Base-by-base conservation (phyloP, 2,329 filamentous ascomycete species). In the Pleurostoma richardsiae region DNA sequence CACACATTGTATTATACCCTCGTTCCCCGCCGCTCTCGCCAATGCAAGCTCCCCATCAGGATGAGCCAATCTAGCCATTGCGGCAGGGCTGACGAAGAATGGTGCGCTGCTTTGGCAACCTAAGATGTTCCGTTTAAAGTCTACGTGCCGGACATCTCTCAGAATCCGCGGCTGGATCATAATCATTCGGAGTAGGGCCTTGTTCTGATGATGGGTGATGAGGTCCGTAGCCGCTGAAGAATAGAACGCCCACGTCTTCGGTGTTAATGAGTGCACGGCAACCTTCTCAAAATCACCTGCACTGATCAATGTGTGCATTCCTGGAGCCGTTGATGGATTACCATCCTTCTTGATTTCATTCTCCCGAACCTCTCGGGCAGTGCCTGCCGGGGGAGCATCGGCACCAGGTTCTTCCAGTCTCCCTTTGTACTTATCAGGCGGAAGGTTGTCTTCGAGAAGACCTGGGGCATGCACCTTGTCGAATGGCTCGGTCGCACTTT, bases 161-260 rank as follows among this genome's bases (percentile, higher is more conserved):
- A 80, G 54, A 4, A 79, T 66, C 4, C 73, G 64, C 1, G 77
- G 77, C n/a, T 74, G 69, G 45, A 80, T 66, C 67, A 72, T 73
- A 49, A 79, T 73, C 11, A 72, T 65, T 30, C 69, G 64, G 49
- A 76, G 71, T 41, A 70, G 64, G 2, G 67, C 67, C 45, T 71
- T 72, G 55, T 78, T 80, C 10, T 70, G 68, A 28, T 70, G 62
- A 3, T 70, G 67, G 2, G 75, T 79, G 48, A 78, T 59, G 4
- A 77, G 59, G 58, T 80, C 76, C 7, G 73, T 77, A 10, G 75
- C 69, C 1, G 75, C 77, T 19, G 73, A 74, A 10, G 72, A 74
- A 54, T 79, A 77, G 52, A 79, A 80, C 0, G 76, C 76, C 73
- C 74, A 79, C 3, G 72, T 71, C 53, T 79, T 77, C 19, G 63